A percentile compares a stretch with the other conserved stretches of the same genome.
Conservation (phyloP, 2,329 filamentous ascomycete genomes). For the Exserohilum turcica region DNA sequence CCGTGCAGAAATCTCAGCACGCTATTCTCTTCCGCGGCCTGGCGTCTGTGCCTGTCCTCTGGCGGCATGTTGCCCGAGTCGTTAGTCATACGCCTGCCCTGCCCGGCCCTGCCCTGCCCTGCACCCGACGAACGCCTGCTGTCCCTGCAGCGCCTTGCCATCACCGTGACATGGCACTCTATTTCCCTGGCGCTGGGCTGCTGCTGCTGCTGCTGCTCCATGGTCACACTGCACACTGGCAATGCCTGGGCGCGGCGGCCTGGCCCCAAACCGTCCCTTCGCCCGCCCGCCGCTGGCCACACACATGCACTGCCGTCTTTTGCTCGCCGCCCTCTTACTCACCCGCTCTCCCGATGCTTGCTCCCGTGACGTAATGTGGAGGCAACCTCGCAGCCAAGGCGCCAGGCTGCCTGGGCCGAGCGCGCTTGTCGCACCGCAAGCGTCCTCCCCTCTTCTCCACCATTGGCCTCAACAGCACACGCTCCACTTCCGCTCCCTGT, state of each 20-base stretch:
- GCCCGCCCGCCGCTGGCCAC: background rate
- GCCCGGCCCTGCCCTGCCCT: background rate
- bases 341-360: slow-evolving; percentile 9
- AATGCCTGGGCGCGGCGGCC: slow-evolving; percentile 1
- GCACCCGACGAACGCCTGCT: background rate
- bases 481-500: slow-evolving; percentile 32
- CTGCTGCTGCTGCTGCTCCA: background rate
- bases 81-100: background rate
- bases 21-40: slow-evolving; percentile 12
- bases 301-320: slow-evolving; percentile 1
- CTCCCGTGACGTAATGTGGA: slow-evolving; percentile 29
- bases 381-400: slow-evolving; percentile 23
- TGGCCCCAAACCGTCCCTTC: background rate
- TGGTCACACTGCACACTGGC: background rate
- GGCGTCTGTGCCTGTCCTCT: no score
- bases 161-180: background rate
- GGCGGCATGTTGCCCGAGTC: slow-evolving; percentile 18
- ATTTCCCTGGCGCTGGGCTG: no score
- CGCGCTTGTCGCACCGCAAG: slow-evolving; percentile 31
- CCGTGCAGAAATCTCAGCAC: slow-evolving; percentile 25
- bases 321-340: background rate
- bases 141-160: slow-evolving; percentile 5
- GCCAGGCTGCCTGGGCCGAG: slow-evolving; percentile 28
- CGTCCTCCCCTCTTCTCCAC: slow-evolving; percentile 27
- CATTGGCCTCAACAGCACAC: slow-evolving; percentile 29